phyloP scores from a whole-genome alignment of 495 filamentous ascomycete species.

The Astrocystis sublimbata region DNA sequence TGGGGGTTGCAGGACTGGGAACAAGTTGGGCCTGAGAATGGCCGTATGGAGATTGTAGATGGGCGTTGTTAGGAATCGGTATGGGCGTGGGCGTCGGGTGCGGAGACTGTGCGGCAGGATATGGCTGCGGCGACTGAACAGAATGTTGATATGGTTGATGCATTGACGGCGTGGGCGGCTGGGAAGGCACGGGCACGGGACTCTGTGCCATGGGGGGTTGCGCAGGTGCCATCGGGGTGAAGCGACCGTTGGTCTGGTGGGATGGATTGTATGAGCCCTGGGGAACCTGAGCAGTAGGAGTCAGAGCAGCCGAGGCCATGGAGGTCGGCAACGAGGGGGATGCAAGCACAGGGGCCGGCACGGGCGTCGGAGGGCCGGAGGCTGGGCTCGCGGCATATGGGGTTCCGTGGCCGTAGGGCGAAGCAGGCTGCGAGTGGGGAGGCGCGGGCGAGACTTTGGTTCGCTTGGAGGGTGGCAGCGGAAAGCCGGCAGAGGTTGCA shows the following conservation, averaged over 20 bases:
- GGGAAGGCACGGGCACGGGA: constrained; percentile 34
- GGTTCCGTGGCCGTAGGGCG: constrained; percentile 22
- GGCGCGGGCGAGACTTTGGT: constrained; percentile 69
- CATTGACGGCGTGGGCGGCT: constrained; percentile 23
- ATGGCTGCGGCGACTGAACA: neutral
- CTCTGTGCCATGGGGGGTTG: constrained; percentile 32
- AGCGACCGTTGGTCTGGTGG: constrained; percentile 43
- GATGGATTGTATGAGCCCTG: constrained; percentile 28
- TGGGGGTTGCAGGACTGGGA: constrained; percentile 26
- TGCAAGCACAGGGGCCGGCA: constrained; percentile 24
- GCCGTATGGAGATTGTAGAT: constrained; percentile 29
- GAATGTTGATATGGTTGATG: constrained; percentile 2
- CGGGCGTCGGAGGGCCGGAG: constrained; percentile 28
- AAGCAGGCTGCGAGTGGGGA: constrained; percentile 26
- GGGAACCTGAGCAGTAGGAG: constrained; percentile 24
- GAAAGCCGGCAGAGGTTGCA: constrained; percentile 23
- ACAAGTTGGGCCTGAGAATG: constrained; percentile 42
- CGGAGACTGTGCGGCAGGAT: neutral
- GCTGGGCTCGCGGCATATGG: constrained; percentile 28
- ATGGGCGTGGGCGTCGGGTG: constrained; percentile 13
- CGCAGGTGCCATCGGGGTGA: constrained; percentile 55
- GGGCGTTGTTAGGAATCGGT: constrained; percentile 18
- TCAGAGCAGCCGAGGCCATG: constrained; percentile 9
- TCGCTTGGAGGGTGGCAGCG: constrained; percentile 63
- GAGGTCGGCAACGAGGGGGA: constrained; percentile 23